Base-by-base conservation (phyloP, 2,329 filamentous ascomycete genomes). In the Neodidymelliopsis sp. region DNA sequence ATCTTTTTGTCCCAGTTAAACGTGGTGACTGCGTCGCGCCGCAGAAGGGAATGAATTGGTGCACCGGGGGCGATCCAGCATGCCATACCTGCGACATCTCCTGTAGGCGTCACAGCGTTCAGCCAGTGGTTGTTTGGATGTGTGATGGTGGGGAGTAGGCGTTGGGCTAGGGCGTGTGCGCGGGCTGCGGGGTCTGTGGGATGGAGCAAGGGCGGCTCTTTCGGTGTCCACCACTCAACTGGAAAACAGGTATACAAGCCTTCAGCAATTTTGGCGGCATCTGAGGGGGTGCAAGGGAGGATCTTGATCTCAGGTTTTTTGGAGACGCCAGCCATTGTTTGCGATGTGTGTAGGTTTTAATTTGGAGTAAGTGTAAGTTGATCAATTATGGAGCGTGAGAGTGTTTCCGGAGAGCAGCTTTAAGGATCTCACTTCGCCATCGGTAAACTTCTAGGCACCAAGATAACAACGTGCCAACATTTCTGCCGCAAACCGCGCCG, bases 161-260 rank as follows among this genome's bases (percentile, higher is more conserved):
- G 62, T 27, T 55, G 55, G 2, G 63, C 53, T 4, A 71, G 37
- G 12, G 62, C 61, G 8, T 46, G 34, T 2, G 52, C 7, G 15
- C 67, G 64, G 7, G 49, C 53, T 19, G 20, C 40, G 3, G 55
- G 23, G 0, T 41, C 16, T 0, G 57, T 16, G 2, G 60, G 59
- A 2, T 64, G 63, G 0, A 61, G 40, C 0, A 50, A 49, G 0
- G 19, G 45, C 0, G 67, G 67, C 7, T 72, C 67, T 38, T 49
- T 66, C 11, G 31, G 52, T 1, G 46, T 46, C 57, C 63, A 70
- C 22, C 49, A 65, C 2, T 18, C 27, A 15, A 54, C 47, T 3
- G 59, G 53, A 31, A 69, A 70, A 37, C 42, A 49, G 9, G 44
- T 20, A 53, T 70, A 70, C n/a, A 71, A 31, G 2, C 59, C 60